Evolutionary conservation across 495 filamentous ascomycete genomes (phyloP), one percentile per base, ranked within the genome.

Genomic region (Podospora conica): DNA sequence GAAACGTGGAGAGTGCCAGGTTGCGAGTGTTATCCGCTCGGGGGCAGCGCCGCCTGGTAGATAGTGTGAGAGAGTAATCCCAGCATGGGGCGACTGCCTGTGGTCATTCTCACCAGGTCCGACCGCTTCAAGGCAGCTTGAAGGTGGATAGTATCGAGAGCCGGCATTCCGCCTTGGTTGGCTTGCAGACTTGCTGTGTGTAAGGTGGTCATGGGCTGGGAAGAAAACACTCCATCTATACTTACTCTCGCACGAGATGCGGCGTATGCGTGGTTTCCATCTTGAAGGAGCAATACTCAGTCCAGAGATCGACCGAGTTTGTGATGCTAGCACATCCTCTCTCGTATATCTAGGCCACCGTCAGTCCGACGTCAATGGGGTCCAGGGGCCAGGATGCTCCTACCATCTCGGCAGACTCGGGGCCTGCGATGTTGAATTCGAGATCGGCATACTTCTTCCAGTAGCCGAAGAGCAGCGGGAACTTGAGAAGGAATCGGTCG

Each of bases 241-340:
- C 95, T 97, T 96, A 98, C 95, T 98, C 95, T 97, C 96, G 89
- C 81, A 97, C 96, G 76, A 94, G 85, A 72, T 96, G 91, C 65
- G 90, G 82, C 70, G 96, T 92, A 82, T 99, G 95, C 70, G 89
- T 94, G 58, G 96, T 98, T 69, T 97, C 92, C 76, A 92, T 91
- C 77, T 99, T 99, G 86, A 98, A 98, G 68, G 85, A 83, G 81
- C 94, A 98, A 81, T 97, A 99, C 69, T 94, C 93, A 53, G 91
- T 89, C 95, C 95, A 99, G 33, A 98, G 84, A 72, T 98, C 95
- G 66, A 97, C 93, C 2, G 93, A 97, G 65, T 89, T 92, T 9
- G 89, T 88, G 73, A 98, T 93, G 74, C 93, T 96, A 3, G 95
- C 93, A 66, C 96, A 87, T 61, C 96, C 95, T 70, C 95, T 87